phyloP scores from a whole-genome alignment of 441 rosid species.

The Isatis lusitanica region DNA sequence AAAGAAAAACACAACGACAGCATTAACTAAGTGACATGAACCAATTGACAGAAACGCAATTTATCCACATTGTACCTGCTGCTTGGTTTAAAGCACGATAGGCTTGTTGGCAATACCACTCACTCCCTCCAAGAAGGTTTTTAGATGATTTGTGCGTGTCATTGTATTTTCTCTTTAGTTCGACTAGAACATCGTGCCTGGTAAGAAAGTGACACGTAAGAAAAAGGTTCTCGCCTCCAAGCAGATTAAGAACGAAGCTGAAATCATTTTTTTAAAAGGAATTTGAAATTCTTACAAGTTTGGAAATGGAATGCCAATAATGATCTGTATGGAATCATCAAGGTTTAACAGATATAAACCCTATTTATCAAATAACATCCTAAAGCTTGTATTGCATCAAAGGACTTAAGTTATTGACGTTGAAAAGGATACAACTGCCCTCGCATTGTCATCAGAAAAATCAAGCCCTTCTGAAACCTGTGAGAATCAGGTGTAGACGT shows the following conservation, averaged over 20 bases:
- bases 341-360: slow-evolving; percentile 38
- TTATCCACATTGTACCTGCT: slow-evolving; percentile 55
- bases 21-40: slow-evolving; percentile 7
- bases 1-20: slow-evolving; percentile 26
- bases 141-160: slow-evolving; percentile 78
- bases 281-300: slow-evolving; percentile 62
- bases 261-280: not conserved
- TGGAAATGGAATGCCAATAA: slow-evolving; percentile 98
- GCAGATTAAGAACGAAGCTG: slow-evolving; percentile 1
- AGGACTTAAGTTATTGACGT: no score
- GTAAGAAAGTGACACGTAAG: slow-evolving; percentile 32
- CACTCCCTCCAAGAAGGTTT: slow-evolving; percentile 82
- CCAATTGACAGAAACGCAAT: slow-evolving; percentile 15
- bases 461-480: slow-evolving; percentile 99
- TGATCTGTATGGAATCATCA: slow-evolving; percentile 69
- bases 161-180: slow-evolving; percentile 85
- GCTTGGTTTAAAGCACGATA: slow-evolving; percentile 98
- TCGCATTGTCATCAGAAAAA: slow-evolving; percentile 95
- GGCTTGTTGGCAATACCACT: slow-evolving; percentile 99
- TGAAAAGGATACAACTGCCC: slow-evolving; percentile 99
- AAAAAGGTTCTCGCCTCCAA: slow-evolving; percentile 27
- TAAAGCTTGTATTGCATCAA: slow-evolving; percentile 24
- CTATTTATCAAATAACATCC: not conserved
- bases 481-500: slow-evolving; percentile 34
- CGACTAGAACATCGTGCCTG: slow-evolving; percentile 84